Base-by-base conservation (phyloP, 2,329 filamentous ascomycete genomes). In the Cyphellophora attinorum region DNA sequence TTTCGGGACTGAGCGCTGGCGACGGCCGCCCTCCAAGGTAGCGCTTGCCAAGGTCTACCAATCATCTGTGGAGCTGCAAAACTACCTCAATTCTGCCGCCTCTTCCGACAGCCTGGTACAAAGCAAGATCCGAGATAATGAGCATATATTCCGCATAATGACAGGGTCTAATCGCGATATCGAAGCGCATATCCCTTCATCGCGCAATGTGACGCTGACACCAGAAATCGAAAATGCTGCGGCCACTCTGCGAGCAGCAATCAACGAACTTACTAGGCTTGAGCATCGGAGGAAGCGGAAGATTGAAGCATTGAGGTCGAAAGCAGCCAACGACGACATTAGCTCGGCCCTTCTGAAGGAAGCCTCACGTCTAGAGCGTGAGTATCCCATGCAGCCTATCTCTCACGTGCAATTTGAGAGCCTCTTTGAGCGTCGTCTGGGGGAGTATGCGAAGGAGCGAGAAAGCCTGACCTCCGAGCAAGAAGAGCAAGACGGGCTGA, bases 321-420 rank as follows among this genome's bases (percentile, higher is more conserved):
- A 88, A 52, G 80, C 81, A 3, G 83, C 81, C 34, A 73, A 76
- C 14, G 91, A 98, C 57, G 89, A 96, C 56, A 88, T 96, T 49
- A 86, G 68, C 50, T 72, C 76, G 1, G 84, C 86, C 32, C 80
- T 98, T 3, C 67, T 94, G 14, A 73, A 74, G 31, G 88, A 96
- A 65, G 80, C 88, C 2, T 79, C 81, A 21, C 76, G 86, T 6
- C 67, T 96, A 10, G 91, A 96, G 61, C 76, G 88, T 29, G 79
- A 83, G 39, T 89, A 85, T 43, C 84, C 86, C 0, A 83, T 83
- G 60, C 86, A 88, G 23, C 74, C 78, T 8, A 81, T 98, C 33
- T 81, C 85, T 33, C 79, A 89, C 1, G 82, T 83, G 3, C 86
- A 95, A 50, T 96, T 98, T 51, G 91, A 98, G 51, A 74, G 78